These are phyloP conservation scores for Kodamaea kakaduensis DNA, from an alignment of 805 yeast genomes.

Conservation along the genomic window DNA sequence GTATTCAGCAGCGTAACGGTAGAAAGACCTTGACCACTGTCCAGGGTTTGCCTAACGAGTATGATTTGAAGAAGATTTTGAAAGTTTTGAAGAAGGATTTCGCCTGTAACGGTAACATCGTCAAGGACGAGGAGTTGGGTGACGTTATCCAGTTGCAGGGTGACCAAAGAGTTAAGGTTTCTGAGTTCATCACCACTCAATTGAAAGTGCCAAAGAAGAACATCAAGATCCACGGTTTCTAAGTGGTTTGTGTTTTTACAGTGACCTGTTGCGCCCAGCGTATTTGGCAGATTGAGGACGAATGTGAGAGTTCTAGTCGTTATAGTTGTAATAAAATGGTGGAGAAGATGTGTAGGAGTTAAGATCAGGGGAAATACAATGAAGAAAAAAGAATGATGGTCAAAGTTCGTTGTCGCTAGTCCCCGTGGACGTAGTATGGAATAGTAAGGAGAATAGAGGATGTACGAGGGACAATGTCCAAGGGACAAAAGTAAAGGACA, in stretches of 20 bases:
- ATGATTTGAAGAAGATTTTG: slow-evolving; percentile 88
- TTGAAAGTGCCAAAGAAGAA: slow-evolving; percentile 90
- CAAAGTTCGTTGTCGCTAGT: too few species aligned
- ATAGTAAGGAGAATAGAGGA: too few species aligned
- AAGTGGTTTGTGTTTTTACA: slow-evolving; percentile 18
- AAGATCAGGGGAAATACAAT: too few species aligned
- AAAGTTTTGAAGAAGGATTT: slow-evolving; percentile 95
- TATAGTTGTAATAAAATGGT: slow-evolving; percentile 4
- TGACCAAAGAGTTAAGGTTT: slow-evolving; percentile 95
- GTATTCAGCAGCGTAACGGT: slow-evolving; percentile 99
- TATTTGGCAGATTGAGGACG: slow-evolving; percentile 5
- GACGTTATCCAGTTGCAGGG: slow-evolving; percentile 98
- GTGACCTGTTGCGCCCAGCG: neutral
- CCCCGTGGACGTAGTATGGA: too few species aligned
- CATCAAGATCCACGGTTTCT: slow-evolving; percentile 98
- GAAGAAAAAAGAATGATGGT: too few species aligned
- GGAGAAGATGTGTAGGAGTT: too few species aligned
- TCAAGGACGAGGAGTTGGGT: slow-evolving; percentile 93
- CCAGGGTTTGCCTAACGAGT: slow-evolving; percentile 94
- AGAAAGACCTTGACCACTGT: slow-evolving; percentile 98
- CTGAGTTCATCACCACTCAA: slow-evolving; percentile 84
- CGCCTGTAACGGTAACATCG: slow-evolving; percentile 98
- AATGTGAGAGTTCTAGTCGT: slow-evolving; percentile 4
- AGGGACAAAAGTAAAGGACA: too few species aligned
- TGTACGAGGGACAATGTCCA: too few species aligned